Base-by-base conservation (phyloP, 345 rosid species). In the Eutrema yunnanense region DNA sequence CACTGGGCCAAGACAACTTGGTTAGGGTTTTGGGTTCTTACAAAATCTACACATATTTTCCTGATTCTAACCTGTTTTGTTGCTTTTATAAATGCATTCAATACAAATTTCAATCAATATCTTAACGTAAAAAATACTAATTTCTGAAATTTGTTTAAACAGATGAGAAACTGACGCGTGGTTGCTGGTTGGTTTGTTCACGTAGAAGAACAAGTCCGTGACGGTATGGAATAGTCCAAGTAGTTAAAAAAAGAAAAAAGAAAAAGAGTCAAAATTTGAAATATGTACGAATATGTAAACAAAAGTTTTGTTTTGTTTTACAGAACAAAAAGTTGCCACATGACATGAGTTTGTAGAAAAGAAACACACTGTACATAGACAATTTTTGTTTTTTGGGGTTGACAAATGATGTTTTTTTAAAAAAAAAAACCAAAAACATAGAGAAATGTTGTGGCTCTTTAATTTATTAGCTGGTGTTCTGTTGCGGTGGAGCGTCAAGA, bases 401-500 rank as follows among this genome's bases (percentile, higher is more conserved):
- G 22, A 22, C 26, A 22, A 22, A 22, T 22, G 22, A 0, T 19
- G 0, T 22, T 1, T 22, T 22, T 22, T 22, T 16, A 0, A 0
- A 0, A 16, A 16, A 16, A 16, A 16, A 16, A 22, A 22, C 26
- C 2, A 22, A 22, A 22, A 22, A 68, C 74, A 75, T 37, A 38
- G 49, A 60, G 73, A 62, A 43, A 53, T 44, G 58, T 40, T 50
- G 43, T 44, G 46, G 29, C 29, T 58, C 37, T 34, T 27, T 36
- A 22, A 22, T 6, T 37, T 13, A 16, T 47, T 54, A 68, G 6
- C 69, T 61, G 22, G 64, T 67, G 69, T 75, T 68, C 69, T 68
- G 69, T 62, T 75, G 79, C 27, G 74, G 69, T 75, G 79, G 79
- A 26, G 79, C 77, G 58, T 50, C 70, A 10, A 91, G 83, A 68